Evolutionary conservation across 2,329 filamentous ascomycete species (phyloP).

Genomic region (Fusarium setosum): DNA sequence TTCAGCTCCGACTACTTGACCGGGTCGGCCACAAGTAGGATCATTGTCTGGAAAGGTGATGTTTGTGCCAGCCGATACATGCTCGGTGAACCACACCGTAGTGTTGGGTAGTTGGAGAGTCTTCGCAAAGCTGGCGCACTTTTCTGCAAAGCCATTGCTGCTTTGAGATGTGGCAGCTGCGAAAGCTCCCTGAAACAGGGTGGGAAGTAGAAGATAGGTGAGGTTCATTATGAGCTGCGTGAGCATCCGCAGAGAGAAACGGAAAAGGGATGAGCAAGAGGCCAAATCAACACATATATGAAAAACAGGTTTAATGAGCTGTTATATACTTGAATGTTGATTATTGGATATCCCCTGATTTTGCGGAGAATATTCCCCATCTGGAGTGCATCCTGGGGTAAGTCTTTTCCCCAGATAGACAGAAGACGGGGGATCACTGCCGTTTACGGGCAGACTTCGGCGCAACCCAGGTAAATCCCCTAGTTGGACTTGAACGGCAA

Average conservation of each 20-base stretch:
- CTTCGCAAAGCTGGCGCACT: slow-evolving; percentile 20
- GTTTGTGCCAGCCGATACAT: slow-evolving; percentile 24
- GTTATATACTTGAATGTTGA: background rate
- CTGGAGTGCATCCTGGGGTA: no score
- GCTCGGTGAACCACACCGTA: slow-evolving; percentile 33
- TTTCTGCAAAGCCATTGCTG: slow-evolving; percentile 15
- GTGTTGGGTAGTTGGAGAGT: slow-evolving; percentile 30
- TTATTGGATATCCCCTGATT: background rate
- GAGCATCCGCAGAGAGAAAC: no score
- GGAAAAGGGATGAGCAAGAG: background rate
- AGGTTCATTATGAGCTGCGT: slow-evolving; percentile 2
- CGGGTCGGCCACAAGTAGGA: slow-evolving; percentile 23
- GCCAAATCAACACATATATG: background rate
- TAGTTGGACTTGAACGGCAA: background rate
- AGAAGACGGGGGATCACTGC: slow-evolving; percentile 4
- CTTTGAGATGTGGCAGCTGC: slow-evolving; percentile 5
- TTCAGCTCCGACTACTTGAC: slow-evolving; percentile 24
- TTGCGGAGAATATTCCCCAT: background rate
- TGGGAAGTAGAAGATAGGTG: slow-evolving; percentile 6
- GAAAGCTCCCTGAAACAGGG: slow-evolving; percentile 8
- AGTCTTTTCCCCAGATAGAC: no score
- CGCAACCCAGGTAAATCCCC: background rate
- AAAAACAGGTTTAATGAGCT: no score
- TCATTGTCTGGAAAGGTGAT: slow-evolving; percentile 28
- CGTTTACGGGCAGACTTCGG: background rate